Evolutionary conservation across 208 protist genomes (phyloP).

Genomic region (Acanthamoeba sp.): DNA sequence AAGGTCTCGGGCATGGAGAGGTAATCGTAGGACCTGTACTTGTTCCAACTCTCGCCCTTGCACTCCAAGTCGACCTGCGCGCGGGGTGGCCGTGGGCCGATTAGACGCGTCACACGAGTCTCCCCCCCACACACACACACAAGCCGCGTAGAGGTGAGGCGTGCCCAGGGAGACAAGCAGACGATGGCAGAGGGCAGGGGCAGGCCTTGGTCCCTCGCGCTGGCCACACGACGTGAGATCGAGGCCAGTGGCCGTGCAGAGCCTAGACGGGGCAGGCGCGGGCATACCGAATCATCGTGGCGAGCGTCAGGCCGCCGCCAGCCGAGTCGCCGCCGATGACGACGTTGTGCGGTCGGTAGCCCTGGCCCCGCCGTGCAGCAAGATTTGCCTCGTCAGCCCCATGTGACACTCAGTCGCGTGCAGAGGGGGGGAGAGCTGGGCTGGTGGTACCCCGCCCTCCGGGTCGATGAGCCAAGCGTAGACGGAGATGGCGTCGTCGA

Average conservation of each 20-base stretch:
- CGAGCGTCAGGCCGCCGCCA: slow-evolving; percentile 32
- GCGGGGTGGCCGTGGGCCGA: too few relatives aligned
- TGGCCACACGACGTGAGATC: too few relatives aligned
- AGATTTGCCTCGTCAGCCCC: background rate
- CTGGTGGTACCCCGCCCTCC: background rate
- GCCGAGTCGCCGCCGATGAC: slow-evolving; percentile 67
- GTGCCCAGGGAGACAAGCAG: slow-evolving; percentile 62
- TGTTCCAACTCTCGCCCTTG: slow-evolving; percentile 16
- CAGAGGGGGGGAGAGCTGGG: background rate
- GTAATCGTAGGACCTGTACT: slow-evolving; percentile 2
- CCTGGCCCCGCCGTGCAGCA: too few relatives aligned
- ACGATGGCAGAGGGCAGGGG: slow-evolving; percentile 31
- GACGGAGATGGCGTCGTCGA: slow-evolving; percentile 22
- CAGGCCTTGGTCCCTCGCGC: background rate
- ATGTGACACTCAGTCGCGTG: background rate
- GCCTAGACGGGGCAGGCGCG: too few relatives aligned
- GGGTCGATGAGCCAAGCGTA: slow-evolving; percentile 27
- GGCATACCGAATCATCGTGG: background rate
- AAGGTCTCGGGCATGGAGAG: slow-evolving; percentile 53
- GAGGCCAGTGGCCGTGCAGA: too few relatives aligned
- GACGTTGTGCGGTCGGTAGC: background rate
- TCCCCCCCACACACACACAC: too few relatives aligned
- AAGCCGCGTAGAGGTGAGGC: background rate
- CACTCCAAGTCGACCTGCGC: slow-evolving; percentile 50
- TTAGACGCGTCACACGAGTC: too few relatives aligned